A percentile compares a stretch with the other conserved stretches of the same genome.
phyloP scores from a whole-genome alignment of 139 green algal genomes.

The Tetradesmus obliquus region DNA sequence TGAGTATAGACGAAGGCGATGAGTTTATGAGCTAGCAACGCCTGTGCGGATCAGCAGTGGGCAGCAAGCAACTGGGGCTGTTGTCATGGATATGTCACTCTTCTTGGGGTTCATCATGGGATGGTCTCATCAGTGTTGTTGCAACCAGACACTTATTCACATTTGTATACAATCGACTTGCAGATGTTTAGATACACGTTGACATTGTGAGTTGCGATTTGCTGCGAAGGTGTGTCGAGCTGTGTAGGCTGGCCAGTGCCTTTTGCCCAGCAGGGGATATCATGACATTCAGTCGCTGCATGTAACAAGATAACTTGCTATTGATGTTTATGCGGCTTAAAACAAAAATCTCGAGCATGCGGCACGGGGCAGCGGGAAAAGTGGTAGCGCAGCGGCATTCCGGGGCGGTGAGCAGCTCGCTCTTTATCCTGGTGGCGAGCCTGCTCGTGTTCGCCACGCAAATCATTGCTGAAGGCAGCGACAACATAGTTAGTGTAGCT shows the following conservation, averaged over 20 bases:
- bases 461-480: neutral
- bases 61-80: neutral
- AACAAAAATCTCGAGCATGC: neutral
- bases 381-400: neutral
- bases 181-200: no score
- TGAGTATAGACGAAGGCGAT: slow-evolving; percentile 14
- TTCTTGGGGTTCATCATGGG: no score
- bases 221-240: no score
- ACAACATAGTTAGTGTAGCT: neutral
- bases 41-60: neutral
- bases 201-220: no score
- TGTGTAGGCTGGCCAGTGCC: no score
- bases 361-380: neutral
- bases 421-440: neutral
- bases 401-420: neutral
- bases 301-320: neutral
- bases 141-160: no score
- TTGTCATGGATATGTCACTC: no score
- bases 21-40: neutral
- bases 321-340: neutral
- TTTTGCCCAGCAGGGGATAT: no score
- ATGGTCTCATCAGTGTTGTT: no score
- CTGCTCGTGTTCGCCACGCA: neutral
- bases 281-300: no score
- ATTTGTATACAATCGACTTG: no score